Percentiles rank a stretch among this genome's conserved stretches.
Evolutionary conservation across 2,329 filamentous ascomycete species (phyloP).

Genomic region (Fusarium xylarioides): DNA sequence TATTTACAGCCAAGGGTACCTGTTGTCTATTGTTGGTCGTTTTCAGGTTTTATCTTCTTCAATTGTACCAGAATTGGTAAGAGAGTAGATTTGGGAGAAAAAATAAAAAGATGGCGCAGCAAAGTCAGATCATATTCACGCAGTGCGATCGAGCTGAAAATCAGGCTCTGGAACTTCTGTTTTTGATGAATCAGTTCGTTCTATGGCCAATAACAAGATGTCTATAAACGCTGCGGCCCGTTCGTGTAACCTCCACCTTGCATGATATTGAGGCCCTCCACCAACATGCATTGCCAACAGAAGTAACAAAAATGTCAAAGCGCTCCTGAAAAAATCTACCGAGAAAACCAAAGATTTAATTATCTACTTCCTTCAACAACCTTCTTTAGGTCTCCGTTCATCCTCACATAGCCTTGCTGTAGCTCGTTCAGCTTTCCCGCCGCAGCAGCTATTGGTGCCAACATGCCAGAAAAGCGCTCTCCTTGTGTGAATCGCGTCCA

Average conservation of each 20-base stretch:
- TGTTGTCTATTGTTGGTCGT: too few relatives aligned
- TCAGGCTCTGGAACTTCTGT: not conserved
- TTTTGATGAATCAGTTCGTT: not conserved
- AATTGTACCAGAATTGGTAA: too few relatives aligned
- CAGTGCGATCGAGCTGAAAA: not conserved
- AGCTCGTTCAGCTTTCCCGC: not conserved
- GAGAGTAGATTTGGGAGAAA: too few relatives aligned
- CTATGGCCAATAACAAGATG: not conserved
- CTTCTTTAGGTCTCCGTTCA: not conserved
- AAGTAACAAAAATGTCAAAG: fast-evolving
- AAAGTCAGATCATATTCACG: not conserved
- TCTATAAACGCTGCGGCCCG: not conserved
- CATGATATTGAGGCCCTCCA: not conserved
- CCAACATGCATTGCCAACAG: too few relatives aligned
- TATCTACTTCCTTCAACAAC: not conserved
- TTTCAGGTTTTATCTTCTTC: too few relatives aligned
- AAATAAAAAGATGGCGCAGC: not conserved
- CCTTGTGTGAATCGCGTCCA: not conserved
- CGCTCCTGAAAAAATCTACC: fast-evolving
- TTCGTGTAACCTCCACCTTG: not conserved
- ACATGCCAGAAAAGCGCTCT: conserved; percentile 1
- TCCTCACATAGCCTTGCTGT: not conserved
- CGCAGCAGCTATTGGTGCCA: not conserved
- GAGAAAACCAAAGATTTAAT: too few relatives aligned
- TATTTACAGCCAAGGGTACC: not conserved